Evolutionary conservation across 148 eudicot genomes (phyloP).

Genomic region (Chenopodium berlandieri): DNA sequence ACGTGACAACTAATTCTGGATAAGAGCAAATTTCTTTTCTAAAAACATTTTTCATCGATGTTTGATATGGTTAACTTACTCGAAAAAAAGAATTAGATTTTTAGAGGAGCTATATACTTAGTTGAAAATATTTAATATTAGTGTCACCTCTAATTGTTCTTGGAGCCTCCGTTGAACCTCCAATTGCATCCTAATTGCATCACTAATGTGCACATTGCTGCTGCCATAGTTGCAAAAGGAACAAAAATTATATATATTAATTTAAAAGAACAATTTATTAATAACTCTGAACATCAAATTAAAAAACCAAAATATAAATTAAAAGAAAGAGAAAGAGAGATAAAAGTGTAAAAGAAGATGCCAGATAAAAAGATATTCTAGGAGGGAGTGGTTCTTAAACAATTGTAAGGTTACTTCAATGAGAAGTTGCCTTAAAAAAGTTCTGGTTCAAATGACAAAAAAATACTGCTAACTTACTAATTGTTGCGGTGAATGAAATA

Average conservation of each 20-base stretch:
- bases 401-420: slow-evolving; percentile 33
- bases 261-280: neutral
- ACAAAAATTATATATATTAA: neutral
- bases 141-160: slow-evolving; percentile 84
- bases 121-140: neutral
- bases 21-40: neutral
- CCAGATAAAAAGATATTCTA: slow-evolving; percentile 32
- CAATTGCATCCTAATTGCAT: slow-evolving; percentile 91
- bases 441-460: slow-evolving; percentile 11
- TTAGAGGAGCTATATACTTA: too few relatives aligned
- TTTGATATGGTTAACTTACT: too few relatives aligned
- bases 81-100: too few relatives aligned
- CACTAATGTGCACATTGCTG: slow-evolving; percentile 47
- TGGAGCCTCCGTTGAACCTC: slow-evolving; percentile 95
- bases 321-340: slow-evolving; percentile 24
- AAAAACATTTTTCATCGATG: too few relatives aligned
- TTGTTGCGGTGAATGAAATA: neutral
- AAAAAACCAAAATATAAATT: neutral
- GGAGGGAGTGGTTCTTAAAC: slow-evolving; percentile 24
- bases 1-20: neutral
- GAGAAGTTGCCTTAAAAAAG: slow-evolving; percentile 35
- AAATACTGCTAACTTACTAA: neutral
- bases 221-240: slow-evolving; percentile 12
- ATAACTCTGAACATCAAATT: neutral
- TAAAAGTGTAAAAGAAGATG: slow-evolving; percentile 30